These are phyloP conservation scores for Elsinoe batatas DNA, from an alignment of 2,329 filamentous ascomycete genomes.

Conservation along the genomic window DNA sequence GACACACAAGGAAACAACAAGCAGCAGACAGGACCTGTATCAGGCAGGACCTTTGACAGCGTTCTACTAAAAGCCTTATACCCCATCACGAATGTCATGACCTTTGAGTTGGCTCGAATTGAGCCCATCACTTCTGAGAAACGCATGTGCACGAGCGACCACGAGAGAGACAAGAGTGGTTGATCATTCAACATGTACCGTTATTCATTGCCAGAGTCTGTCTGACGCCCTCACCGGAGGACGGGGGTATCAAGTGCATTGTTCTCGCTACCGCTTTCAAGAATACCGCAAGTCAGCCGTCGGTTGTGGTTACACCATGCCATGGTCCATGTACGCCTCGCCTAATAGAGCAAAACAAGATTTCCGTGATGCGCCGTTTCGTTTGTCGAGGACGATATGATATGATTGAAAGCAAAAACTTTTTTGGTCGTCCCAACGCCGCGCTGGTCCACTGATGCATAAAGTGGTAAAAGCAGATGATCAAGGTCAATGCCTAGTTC, in stretches of 20 bases:
- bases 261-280: background rate
- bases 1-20: background rate
- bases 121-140: background rate
- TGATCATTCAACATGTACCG: background rate
- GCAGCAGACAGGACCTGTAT: background rate
- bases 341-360: background rate
- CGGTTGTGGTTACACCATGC: background rate
- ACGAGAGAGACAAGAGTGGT: background rate
- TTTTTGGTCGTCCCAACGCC: conserved; percentile 5
- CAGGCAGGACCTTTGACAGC: background rate
- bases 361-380: background rate
- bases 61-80: conserved; percentile 8
- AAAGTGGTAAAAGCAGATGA: background rate
- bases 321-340: background rate
- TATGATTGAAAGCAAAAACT: background rate
- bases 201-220: conserved; percentile 6
- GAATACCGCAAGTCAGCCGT: conserved; percentile 10
- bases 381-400: background rate
- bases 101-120: background rate
- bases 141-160: no score
- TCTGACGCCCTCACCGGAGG: conserved; percentile 10
- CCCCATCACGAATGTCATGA: conserved; percentile 12
- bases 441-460: background rate
- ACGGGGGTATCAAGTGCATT: conserved; percentile 10
- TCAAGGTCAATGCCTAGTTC: background rate